Conservation (phyloP, 1,284 basidiomycete genomes). For the Ceratorhiza oryzae-sativae region DNA sequence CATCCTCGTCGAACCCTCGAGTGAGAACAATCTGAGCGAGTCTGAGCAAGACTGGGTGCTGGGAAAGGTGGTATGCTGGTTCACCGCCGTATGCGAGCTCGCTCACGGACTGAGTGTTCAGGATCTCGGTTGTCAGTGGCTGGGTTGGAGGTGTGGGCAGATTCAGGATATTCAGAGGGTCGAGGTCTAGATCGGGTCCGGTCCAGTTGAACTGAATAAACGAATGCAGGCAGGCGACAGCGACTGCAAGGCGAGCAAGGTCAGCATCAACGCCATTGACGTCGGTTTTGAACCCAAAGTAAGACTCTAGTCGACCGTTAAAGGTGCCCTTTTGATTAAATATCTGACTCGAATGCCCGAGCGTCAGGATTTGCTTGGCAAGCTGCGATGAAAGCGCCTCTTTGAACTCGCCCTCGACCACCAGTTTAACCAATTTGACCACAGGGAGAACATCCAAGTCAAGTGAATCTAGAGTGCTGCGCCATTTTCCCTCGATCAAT, state of each 20-base stretch:
- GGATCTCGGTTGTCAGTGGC: constrained; percentile 49
- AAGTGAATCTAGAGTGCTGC: constrained; percentile 7
- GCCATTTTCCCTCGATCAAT: constrained; percentile 44
- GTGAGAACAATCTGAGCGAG: constrained; percentile 77
- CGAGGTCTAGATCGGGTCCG: constrained; percentile 82
- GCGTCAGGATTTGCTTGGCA: constrained; percentile 47
- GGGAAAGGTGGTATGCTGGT: constrained; percentile 92
- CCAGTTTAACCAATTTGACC: constrained; percentile 48
- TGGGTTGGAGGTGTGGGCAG: constrained; percentile 47
- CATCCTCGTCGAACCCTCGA: constrained; percentile 52
- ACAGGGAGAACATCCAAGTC: constrained; percentile 37
- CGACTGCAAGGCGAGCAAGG: constrained; percentile 68
- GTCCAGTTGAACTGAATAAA: constrained; percentile 98
- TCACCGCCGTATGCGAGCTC: constrained; percentile 88
- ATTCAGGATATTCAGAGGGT: constrained; percentile 60
- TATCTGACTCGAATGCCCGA: neutral
- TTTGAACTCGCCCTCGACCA: constrained; percentile 53
- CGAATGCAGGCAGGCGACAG: constrained; percentile 82
- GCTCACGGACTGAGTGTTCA: constrained; percentile 73
- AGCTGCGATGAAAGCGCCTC: constrained; percentile 61
- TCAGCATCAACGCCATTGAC: constrained; percentile 53
- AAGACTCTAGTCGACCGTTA: constrained; percentile 29
- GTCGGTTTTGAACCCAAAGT: constrained; percentile 2
- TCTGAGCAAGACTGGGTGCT: constrained; percentile 74
- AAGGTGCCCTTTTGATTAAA: constrained; percentile 1